Conservation (phyloP, 768 basidiomycete species). For the Pleurotus djamor region DNA sequence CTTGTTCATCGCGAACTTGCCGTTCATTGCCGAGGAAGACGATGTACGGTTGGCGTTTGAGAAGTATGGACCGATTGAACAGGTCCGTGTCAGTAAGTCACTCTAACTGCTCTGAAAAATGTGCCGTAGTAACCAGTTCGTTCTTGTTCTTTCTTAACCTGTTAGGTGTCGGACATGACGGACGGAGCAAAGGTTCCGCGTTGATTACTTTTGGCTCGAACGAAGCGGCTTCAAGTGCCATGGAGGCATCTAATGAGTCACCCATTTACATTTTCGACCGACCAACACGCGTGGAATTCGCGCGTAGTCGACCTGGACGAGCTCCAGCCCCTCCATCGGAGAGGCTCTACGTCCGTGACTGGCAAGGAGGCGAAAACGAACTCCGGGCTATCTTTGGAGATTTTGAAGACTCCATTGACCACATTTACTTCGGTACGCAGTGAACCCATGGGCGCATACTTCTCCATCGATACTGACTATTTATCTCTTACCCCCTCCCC, state of each 20-base stretch:
- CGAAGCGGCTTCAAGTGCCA: slow-evolving; percentile 33
- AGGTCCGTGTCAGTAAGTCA: slow-evolving; percentile 39
- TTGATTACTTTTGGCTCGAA: slow-evolving; percentile 39
- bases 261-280: slow-evolving; percentile 49
- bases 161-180: slow-evolving; percentile 26
- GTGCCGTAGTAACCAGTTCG: neutral
- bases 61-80: slow-evolving; percentile 37
- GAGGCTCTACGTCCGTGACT: slow-evolving; percentile 27
- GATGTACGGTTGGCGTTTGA: slow-evolving; percentile 39
- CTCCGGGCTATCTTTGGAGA: slow-evolving; percentile 22
- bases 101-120: neutral
- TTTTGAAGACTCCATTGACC: slow-evolving; percentile 12
- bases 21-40: slow-evolving; percentile 38
- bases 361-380: slow-evolving; percentile 18
- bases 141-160: slow-evolving; percentile 5
- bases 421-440: slow-evolving; percentile 12
- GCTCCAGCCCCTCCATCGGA: slow-evolving; percentile 17
- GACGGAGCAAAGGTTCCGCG: slow-evolving; percentile 39
- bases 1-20: slow-evolving; percentile 53
- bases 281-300: slow-evolving; percentile 39
- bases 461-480: neutral
- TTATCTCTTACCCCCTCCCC: neutral
- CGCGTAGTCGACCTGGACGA: slow-evolving; percentile 11
- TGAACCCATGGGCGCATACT: no score
- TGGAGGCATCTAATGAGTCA: slow-evolving; percentile 34